Conservation (phyloP, 192 early-diverging fungal species). For the Entomortierella lignicola region DNA sequence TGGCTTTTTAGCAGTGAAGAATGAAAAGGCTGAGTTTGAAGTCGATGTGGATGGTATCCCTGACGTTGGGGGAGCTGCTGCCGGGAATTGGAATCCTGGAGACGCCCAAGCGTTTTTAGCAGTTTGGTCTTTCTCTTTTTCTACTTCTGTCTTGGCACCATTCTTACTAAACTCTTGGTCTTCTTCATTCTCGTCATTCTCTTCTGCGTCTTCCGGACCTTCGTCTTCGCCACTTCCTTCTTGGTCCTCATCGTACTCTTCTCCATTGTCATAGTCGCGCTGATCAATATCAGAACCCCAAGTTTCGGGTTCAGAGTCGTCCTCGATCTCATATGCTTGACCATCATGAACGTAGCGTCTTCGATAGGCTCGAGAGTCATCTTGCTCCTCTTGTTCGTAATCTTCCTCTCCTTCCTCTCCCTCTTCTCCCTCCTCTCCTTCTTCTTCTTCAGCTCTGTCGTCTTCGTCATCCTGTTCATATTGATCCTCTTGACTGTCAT, state of each 20-base stretch:
- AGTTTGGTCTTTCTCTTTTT: background rate
- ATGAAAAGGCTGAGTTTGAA: slow-evolving; percentile 16
- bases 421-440: slow-evolving; percentile 5
- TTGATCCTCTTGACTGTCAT: background rate
- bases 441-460: slow-evolving; percentile 9
- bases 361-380: background rate
- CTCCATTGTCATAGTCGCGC: slow-evolving; percentile 33
- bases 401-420: slow-evolving; percentile 16
- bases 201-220: background rate
- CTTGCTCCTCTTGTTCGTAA: slow-evolving; percentile 7
- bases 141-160: background rate
- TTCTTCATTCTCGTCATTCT: slow-evolving; percentile 12
- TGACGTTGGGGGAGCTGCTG: background rate
- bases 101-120: slow-evolving; percentile 26
- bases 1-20: slow-evolving; percentile 18
- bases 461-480: slow-evolving; percentile 13
- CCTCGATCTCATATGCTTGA: slow-evolving; percentile 30
- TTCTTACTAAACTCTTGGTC: background rate
- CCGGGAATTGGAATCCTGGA: slow-evolving; percentile 40
- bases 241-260: slow-evolving; percentile 22
- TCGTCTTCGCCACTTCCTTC: slow-evolving; percentile 20
- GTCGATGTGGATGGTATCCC: background rate
- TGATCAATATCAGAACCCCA: slow-evolving; percentile 50
- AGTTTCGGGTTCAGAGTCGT: slow-evolving; percentile 38
- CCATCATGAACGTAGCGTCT: slow-evolving; percentile 40